Percentiles rank a stretch among this genome's conserved stretches.
phyloP scores from a whole-genome alignment of 2,329 filamentous ascomycete genomes.

The Talaromyces funiculosus region DNA sequence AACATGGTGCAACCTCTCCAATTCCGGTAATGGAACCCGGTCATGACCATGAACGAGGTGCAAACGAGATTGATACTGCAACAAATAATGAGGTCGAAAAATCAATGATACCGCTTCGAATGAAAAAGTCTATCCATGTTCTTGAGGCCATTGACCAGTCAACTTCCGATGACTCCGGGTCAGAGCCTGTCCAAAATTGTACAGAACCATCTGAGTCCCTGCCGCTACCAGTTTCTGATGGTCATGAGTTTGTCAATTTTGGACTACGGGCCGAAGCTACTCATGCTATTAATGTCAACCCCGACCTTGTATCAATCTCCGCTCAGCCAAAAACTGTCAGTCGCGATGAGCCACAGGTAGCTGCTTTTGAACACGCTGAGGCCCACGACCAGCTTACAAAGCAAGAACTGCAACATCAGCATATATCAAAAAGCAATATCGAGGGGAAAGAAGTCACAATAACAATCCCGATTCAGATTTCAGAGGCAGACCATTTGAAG shows the following conservation, averaged over 20 bases:
- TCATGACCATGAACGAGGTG: not conserved
- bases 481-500: not conserved
- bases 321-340: not conserved
- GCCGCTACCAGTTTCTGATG: not conserved
- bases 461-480: not conserved
- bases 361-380: not conserved
- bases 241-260: not conserved
- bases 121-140: not conserved
- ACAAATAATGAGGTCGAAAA: not conserved
- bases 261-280: not conserved
- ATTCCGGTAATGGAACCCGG: not conserved
- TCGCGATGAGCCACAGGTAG: not conserved
- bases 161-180: not conserved
- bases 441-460: not conserved
- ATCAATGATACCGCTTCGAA: not conserved
- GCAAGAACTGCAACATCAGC: not conserved
- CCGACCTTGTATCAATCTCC: not conserved
- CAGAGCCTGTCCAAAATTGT: not conserved
- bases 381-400: not conserved
- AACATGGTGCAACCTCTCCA: not conserved
- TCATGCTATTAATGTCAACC: not conserved
- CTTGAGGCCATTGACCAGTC: not conserved
- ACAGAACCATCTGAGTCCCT: not conserved
- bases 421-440: too few species aligned
- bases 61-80: not conserved